These are phyloP conservation scores for Alliaria petiolata DNA, from an alignment of 345 rosid species.

Conservation along the genomic window DNA sequence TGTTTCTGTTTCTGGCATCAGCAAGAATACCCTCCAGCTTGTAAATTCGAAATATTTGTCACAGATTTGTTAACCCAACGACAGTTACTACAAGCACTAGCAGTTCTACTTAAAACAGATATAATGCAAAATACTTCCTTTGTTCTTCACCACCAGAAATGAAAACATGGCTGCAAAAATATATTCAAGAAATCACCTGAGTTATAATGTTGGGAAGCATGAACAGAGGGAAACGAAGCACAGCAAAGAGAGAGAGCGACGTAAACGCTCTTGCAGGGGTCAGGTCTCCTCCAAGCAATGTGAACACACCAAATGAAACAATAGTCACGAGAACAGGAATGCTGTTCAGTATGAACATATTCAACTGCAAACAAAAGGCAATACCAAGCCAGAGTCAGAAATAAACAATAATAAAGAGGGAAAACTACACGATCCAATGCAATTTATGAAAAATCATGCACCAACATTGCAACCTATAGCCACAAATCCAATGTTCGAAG, in stretches of 20 bases:
- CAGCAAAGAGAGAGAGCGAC: constrained; percentile 90
- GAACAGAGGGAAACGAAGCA: constrained; percentile 93
- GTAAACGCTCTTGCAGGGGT: constrained; percentile 99
- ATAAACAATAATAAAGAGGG: constrained; percentile 8
- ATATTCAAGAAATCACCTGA: constrained; percentile 52
- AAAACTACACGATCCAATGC: neutral
- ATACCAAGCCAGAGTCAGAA: constrained; percentile 29
- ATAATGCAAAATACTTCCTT: neutral
- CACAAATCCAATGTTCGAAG: neutral
- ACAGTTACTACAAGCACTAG: neutral
- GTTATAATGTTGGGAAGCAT: constrained; percentile 94
- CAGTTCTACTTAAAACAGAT: neutral
- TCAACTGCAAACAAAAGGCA: constrained; percentile 53
- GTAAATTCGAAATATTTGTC: neutral
- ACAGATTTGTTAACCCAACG: neutral
- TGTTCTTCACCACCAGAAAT: neutral
- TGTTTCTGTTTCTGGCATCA: neutral
- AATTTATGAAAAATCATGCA: neutral
- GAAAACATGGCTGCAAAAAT: neutral
- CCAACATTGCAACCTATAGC: neutral
- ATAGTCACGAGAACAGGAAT: constrained; percentile 94
- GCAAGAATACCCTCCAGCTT: neutral
- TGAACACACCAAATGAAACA: constrained; percentile 86
- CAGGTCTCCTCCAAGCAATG: constrained; percentile 95
- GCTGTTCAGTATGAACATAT: constrained; percentile 80